A percentile compares a stretch with the other conserved stretches of the same genome.
Conservation (phyloP, 768 basidiomycete species). For the Leccinum rimulosum region DNA sequence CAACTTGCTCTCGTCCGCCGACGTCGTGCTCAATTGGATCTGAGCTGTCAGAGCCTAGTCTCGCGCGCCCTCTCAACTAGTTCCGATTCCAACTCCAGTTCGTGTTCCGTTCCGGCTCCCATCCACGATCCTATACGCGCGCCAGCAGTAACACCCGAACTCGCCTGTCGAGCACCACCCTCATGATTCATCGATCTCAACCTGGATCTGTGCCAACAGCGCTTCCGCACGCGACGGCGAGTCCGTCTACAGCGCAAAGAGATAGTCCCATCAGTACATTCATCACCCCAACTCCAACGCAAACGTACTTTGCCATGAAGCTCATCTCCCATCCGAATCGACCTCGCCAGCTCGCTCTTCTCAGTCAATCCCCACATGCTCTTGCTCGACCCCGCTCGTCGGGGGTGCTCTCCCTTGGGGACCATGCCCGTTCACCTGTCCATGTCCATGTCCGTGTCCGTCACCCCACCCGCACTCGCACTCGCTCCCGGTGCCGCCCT, state of each 20-base stretch:
- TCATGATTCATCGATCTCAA: no score
- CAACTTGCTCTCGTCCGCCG: background rate
- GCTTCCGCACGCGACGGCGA: no score
- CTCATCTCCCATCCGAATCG: slow-evolving; percentile 49
- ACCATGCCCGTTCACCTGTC: background rate
- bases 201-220: no score
- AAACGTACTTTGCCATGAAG: slow-evolving; percentile 39
- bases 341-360: slow-evolving; percentile 76
- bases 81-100: background rate
- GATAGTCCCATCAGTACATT: background rate
- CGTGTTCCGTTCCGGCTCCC: background rate
- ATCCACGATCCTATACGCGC: no score
- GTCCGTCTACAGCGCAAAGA: background rate
- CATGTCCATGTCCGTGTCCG: background rate
- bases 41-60: slow-evolving; percentile 35
- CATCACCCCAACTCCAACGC: no score
- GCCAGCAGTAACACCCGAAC: no score
- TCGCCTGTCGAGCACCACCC: no score
- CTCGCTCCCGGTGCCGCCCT: slow-evolving; percentile 19
- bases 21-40: background rate
- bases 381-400: slow-evolving; percentile 50
- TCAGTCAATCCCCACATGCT: slow-evolving; percentile 86
- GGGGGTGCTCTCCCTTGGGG: slow-evolving; percentile 17
- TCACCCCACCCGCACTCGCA: slow-evolving; percentile 1
- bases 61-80: slow-evolving; percentile 34